Conservation (phyloP, 2,329 filamentous ascomycete species). For the Metarhizium guizhouense region DNA sequence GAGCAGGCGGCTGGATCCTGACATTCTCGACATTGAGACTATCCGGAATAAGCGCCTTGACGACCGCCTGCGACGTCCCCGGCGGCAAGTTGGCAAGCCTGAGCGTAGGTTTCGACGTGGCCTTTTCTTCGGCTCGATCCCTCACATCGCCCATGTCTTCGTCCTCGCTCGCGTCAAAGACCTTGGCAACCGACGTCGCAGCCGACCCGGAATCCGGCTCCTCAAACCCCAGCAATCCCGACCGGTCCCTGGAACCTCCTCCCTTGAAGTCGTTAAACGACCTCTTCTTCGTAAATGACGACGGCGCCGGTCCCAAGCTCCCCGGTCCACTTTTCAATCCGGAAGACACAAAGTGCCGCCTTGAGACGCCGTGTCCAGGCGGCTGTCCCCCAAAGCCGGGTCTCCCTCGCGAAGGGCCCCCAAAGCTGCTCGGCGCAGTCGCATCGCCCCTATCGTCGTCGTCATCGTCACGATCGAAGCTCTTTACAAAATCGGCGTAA, state of each 20-base stretch:
- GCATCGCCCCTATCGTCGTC: slow-evolving; percentile 27
- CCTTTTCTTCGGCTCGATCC: slow-evolving; percentile 45
- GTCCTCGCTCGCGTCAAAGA: slow-evolving; percentile 61
- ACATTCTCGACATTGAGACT: slow-evolving; percentile 63
- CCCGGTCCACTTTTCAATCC: slow-evolving; percentile 52
- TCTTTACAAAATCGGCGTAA: slow-evolving; percentile 81
- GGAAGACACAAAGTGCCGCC: slow-evolving; percentile 57
- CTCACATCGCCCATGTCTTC: slow-evolving; percentile 37
- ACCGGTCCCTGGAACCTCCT: slow-evolving; percentile 14
- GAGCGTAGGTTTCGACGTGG: slow-evolving; percentile 53
- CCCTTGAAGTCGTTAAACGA: slow-evolving; percentile 30
- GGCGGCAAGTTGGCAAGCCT: slow-evolving; percentile 53
- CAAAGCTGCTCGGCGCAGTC: slow-evolving; percentile 10
- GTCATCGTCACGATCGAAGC: slow-evolving; percentile 55
- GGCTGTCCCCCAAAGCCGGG: slow-evolving; percentile 4
- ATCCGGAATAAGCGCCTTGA: slow-evolving; percentile 50
- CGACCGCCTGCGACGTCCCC: slow-evolving; percentile 46
- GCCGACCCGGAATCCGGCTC: slow-evolving; percentile 25
- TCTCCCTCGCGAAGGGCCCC: slow-evolving; percentile 10
- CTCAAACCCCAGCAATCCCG: slow-evolving; percentile 23
- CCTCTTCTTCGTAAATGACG: slow-evolving; percentile 44
- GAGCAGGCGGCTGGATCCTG: slow-evolving; percentile 46
- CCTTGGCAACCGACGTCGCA: slow-evolving; percentile 51
- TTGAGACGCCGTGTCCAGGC: slow-evolving; percentile 20
- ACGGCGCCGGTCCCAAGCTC: slow-evolving; percentile 46